Evolutionary conservation across 805 yeast genomes (phyloP).

Genomic region (Candida chilensis): DNA sequence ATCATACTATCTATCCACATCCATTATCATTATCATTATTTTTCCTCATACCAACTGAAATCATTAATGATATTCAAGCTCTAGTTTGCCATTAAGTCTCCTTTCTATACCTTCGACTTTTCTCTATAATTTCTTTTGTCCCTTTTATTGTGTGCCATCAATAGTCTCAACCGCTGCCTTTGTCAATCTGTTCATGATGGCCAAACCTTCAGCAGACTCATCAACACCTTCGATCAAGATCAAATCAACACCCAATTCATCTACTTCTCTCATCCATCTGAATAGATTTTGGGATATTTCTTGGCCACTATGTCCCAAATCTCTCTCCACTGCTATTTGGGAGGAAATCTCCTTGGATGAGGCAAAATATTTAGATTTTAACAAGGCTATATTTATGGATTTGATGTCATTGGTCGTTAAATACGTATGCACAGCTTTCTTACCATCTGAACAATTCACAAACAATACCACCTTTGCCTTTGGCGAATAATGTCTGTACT

Average conservation of each 20-base stretch:
- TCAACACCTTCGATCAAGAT: constrained; percentile 81
- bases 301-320: constrained; percentile 35
- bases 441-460: constrained; percentile 37
- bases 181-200: constrained; percentile 83
- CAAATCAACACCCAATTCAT: constrained; percentile 54
- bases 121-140: too few species aligned
- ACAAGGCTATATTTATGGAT: constrained; percentile 38
- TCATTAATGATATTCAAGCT: too few species aligned
- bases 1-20: too few species aligned
- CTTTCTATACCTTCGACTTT: too few species aligned
- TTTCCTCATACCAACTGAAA: too few species aligned
- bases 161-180: constrained; percentile 68
- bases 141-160: too few species aligned
- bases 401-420: constrained; percentile 7
- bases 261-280: constrained; percentile 64
- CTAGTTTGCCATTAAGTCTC: too few species aligned
- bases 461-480: constrained; percentile 72
- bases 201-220: constrained; percentile 76
- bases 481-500: constrained; percentile 92
- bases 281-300: constrained; percentile 75
- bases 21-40: too few species aligned
- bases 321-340: constrained; percentile 14
- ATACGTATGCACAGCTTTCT: constrained; percentile 16
- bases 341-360: constrained; percentile 8
- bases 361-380: constrained; percentile 32